Evolutionary conservation across 495 filamentous ascomycete genomes (phyloP).

Genomic region (Penicillium ucsense): DNA sequence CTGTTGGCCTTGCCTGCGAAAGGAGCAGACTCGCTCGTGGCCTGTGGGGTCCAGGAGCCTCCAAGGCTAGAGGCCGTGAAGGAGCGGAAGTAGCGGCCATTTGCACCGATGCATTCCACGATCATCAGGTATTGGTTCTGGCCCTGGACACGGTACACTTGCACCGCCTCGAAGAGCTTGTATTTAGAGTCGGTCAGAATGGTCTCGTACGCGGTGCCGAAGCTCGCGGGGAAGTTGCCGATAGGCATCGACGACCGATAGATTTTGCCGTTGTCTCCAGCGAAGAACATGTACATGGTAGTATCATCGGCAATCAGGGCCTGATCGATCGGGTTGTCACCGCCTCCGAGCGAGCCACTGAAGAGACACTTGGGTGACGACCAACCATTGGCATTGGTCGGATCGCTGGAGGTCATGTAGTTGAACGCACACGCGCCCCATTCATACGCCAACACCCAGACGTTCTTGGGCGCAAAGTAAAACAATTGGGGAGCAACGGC

Average conservation of each 20-base stretch:
- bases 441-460: conserved; percentile 53
- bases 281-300: conserved; percentile 55
- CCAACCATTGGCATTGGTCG: conserved; percentile 48
- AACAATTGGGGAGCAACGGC: conserved; percentile 52
- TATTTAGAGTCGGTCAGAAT: conserved; percentile 8
- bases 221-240: conserved; percentile 11
- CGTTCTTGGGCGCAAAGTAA: conserved; percentile 47
- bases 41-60: conserved; percentile 46
- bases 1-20: conserved; percentile 56
- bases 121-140: conserved; percentile 51
- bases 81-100: conserved; percentile 55
- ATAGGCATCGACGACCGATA: conserved; percentile 51
- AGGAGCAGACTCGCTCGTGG: conserved; percentile 38
- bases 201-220: background rate
- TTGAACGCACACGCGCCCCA: conserved; percentile 48
- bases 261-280: conserved; percentile 54
- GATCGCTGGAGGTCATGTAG: conserved; percentile 48
- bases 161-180: conserved; percentile 53
- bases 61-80: conserved; percentile 45
- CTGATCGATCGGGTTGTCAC: conserved; percentile 46
- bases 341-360: conserved; percentile 21
- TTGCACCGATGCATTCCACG: conserved; percentile 47
- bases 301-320: conserved; percentile 47
- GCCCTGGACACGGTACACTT: conserved; percentile 49
- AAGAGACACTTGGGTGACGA: conserved; percentile 41